Conservation (phyloP, 176 grass and related monocot species). For the Oryza glumipatula region DNA sequence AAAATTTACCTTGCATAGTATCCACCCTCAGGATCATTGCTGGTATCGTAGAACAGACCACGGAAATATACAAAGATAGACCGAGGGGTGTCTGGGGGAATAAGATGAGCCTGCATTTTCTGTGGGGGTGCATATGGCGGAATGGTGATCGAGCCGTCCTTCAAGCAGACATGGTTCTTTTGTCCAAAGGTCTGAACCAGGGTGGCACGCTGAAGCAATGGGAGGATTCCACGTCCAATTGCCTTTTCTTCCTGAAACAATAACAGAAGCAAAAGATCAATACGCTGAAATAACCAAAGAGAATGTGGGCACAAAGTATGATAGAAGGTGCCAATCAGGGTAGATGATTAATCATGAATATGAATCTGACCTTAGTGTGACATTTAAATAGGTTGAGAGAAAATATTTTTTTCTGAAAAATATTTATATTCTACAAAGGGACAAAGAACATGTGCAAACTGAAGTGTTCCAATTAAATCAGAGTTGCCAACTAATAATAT, state of each 20-base stretch:
- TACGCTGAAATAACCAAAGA: constrained; percentile 3
- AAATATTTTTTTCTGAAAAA: constrained; percentile 28
- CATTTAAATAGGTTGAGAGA: background rate
- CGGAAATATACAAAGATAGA: constrained; percentile 95
- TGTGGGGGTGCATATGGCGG: constrained; percentile 87
- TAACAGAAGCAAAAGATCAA: background rate
- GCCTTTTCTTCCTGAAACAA: constrained; percentile 90
- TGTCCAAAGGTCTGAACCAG: constrained; percentile 97
- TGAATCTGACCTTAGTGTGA: background rate
- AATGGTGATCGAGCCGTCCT: constrained; percentile 89
- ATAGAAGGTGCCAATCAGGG: background rate
- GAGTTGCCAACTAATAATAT: constrained; percentile 23
- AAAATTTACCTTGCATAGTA: constrained; percentile 83
- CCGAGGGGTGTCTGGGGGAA: constrained; percentile 72
- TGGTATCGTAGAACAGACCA: constrained; percentile 84
- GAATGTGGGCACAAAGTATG: background rate
- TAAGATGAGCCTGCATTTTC: constrained; percentile 84
- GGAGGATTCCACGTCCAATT: constrained; percentile 79
- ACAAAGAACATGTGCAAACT: constrained; percentile 28
- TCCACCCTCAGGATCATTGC: constrained; percentile 91
- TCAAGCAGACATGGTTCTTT: constrained; percentile 94
- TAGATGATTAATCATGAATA: constrained; percentile 5
- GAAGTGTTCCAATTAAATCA: constrained; percentile 25
- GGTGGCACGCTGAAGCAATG: constrained; percentile 83
- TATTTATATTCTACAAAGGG: constrained; percentile 34